phyloP scores from a whole-genome alignment of 768 basidiomycete genomes.

The Suillus tomentosus region DNA sequence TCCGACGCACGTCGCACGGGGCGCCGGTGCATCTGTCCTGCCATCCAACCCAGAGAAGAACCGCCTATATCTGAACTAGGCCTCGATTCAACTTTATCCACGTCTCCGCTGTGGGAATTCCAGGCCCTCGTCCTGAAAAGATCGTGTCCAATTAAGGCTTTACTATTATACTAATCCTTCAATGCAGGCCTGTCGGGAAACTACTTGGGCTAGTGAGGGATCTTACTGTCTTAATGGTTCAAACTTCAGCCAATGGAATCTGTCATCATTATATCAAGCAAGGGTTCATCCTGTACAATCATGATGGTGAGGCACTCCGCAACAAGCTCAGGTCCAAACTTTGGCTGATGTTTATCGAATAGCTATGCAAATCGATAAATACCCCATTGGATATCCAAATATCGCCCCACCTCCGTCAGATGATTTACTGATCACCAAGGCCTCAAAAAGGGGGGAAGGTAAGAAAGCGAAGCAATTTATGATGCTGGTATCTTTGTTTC shows the following conservation, averaged over 20 bases:
- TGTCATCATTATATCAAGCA: slow-evolving; percentile 57
- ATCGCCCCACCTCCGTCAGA: slow-evolving; percentile 42
- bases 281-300: slow-evolving; percentile 68
- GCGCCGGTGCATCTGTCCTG: slow-evolving; percentile 56
- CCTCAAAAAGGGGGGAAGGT: slow-evolving; percentile 53
- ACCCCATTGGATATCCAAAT: slow-evolving; percentile 73
- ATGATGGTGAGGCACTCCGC: slow-evolving; percentile 53
- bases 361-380: slow-evolving; percentile 68
- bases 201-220: slow-evolving; percentile 64
- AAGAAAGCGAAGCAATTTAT: slow-evolving; percentile 51
- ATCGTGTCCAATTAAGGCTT: slow-evolving; percentile 67
- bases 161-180: slow-evolving; percentile 80
- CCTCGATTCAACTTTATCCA: slow-evolving; percentile 74
- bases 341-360: slow-evolving; percentile 56
- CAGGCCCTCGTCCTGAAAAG: slow-evolving; percentile 49
- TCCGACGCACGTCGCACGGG: slow-evolving; percentile 72
- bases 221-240: not conserved
- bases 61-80: slow-evolving; percentile 73
- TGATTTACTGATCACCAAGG: slow-evolving; percentile 17
- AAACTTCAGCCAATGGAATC: not conserved
- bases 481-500: slow-evolving; percentile 43
- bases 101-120: slow-evolving; percentile 61
- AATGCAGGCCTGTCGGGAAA: slow-evolving; percentile 76
- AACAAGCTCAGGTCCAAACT: slow-evolving; percentile 46
- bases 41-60: slow-evolving; percentile 55